These are phyloP conservation scores for Erodium maritimum DNA, from an alignment of 345 rosid genomes.

Conservation along the genomic window DNA sequence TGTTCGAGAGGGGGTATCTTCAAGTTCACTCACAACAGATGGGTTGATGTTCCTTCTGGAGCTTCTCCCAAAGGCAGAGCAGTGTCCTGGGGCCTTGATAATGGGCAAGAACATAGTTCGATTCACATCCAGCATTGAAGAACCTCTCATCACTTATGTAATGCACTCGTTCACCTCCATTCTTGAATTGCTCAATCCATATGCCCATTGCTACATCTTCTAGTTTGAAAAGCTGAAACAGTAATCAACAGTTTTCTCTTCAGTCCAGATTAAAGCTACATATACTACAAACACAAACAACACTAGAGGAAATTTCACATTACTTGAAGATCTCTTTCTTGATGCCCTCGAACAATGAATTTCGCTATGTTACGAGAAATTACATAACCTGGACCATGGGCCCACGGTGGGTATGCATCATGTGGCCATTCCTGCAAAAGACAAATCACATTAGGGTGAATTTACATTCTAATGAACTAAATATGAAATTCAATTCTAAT, in stretches of 20 bases:
- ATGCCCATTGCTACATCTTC: constrained; percentile 97
- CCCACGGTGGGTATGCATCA: constrained; percentile 82
- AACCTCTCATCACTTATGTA: constrained; percentile 63
- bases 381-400: constrained; percentile 91
- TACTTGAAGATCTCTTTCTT: constrained; percentile 54
- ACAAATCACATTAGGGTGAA: constrained; percentile 6
- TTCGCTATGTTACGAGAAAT: constrained; percentile 67
- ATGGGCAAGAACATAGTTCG: constrained; percentile 70
- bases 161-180: constrained; percentile 36
- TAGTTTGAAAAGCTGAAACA: constrained; percentile 60
- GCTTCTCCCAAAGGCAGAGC: constrained; percentile 82
- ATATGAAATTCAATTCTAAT: too few relatives aligned
- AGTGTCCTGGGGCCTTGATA: constrained; percentile 72
- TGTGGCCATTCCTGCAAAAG: constrained; percentile 73
- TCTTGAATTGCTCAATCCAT: constrained; percentile 68
- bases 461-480: too few relatives aligned
- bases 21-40: constrained; percentile 56
- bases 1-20: too few relatives aligned
- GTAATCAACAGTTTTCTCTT: too few relatives aligned
- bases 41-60: constrained; percentile 56
- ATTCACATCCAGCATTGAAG: constrained; percentile 61
- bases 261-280: too few relatives aligned
- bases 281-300: too few relatives aligned
- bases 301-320: too few relatives aligned
- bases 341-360: constrained; percentile 60